These are phyloP conservation scores for Coemansia sp. DNA, from an alignment of 192 early-diverging fungal genomes.

Conservation along the genomic window DNA sequence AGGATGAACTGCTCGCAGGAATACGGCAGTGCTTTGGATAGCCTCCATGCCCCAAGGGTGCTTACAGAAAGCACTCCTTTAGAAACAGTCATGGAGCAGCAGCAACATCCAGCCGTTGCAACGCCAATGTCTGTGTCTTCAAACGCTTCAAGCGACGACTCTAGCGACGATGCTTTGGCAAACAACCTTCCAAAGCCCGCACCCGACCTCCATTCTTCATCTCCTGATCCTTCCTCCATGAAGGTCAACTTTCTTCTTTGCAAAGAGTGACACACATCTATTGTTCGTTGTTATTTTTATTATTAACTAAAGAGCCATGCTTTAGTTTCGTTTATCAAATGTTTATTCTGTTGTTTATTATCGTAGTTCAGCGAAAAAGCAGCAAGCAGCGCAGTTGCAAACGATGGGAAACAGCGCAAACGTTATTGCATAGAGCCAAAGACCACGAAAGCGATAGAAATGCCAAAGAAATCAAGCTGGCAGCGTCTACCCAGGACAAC, in stretches of 20 bases:
- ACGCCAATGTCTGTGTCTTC: conserved; percentile 32
- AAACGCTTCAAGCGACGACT: conserved; percentile 22
- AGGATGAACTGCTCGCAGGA: not conserved
- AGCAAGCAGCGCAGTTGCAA: too few relatives aligned
- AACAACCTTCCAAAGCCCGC: conserved; percentile 6
- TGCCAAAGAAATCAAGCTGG: too few relatives aligned
- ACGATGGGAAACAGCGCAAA: too few relatives aligned
- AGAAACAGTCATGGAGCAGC: conserved; percentile 4
- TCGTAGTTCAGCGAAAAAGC: too few relatives aligned
- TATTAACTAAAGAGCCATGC: too few relatives aligned
- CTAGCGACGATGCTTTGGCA: conserved; percentile 27
- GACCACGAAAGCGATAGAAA: too few relatives aligned
- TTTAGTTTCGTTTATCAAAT: too few relatives aligned
- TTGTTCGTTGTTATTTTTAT: not conserved
- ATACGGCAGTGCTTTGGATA: not conserved
- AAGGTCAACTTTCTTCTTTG: conserved; percentile 46
- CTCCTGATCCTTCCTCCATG: conserved; percentile 44
- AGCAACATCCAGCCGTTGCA: conserved; percentile 11
- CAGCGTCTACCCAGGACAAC: too few relatives aligned
- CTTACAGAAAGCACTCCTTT: not conserved
- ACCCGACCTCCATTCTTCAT: not conserved
- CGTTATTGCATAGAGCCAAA: too few relatives aligned
- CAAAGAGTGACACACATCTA: not conserved
- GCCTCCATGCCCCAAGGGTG: not conserved
- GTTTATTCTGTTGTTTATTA: too few relatives aligned